Conservation (phyloP, 78 protist genomes). For the Dictyostelium citrinum region DNA sequence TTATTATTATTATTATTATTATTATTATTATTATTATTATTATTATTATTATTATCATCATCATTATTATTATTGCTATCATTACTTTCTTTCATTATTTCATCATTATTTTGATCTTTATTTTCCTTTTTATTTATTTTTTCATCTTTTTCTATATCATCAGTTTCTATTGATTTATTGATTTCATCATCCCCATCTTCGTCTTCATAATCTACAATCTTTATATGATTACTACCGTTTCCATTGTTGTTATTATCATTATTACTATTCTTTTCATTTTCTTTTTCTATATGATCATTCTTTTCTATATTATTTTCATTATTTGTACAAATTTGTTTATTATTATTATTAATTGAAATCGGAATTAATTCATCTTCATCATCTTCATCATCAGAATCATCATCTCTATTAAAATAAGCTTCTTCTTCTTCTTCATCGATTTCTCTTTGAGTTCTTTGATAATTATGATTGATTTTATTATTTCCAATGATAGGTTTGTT, state of each 20-base stretch:
- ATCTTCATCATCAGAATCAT: not conserved
- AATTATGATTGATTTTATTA: not conserved
- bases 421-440: conserved; percentile 39
- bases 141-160: not conserved
- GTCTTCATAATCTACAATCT: conserved; percentile 11
- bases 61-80: no score
- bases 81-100: no score
- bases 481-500: not conserved
- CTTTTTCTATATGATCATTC: not conserved
- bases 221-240: not conserved
- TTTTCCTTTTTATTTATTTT: not conserved
- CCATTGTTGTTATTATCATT: not conserved
- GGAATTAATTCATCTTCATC: not conserved
- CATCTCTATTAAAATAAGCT: conserved; percentile 19
- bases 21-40: no score
- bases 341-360: not conserved
- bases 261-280: not conserved
- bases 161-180: not conserved
- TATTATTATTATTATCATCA: no score
- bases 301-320: not conserved
- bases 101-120: not conserved
- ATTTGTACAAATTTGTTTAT: not conserved
- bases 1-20: no score
- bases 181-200: not conserved
- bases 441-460: conserved; percentile 40